Conservation (phyloP, 306 rosid genomes). For the Begonia loranthoides region DNA sequence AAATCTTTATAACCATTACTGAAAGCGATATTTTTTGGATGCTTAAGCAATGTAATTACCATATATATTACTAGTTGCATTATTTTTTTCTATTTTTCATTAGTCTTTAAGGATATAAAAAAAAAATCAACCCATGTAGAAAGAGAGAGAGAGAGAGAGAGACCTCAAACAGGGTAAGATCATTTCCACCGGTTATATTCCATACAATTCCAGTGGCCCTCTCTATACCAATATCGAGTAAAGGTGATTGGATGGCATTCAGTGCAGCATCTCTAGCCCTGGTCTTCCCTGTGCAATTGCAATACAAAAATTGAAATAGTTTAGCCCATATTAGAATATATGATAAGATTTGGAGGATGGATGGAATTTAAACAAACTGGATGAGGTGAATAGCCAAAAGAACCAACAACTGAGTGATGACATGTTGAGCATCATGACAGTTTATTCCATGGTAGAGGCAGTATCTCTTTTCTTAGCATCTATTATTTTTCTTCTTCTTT, state of each 20-base stretch:
- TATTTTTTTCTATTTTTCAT: too few species aligned
- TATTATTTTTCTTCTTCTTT: too few species aligned
- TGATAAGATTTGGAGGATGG: neutral
- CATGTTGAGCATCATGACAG: neutral
- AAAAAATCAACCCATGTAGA: too few species aligned
- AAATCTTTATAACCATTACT: too few species aligned
- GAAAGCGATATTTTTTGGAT: too few species aligned
- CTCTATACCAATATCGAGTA: constrained; percentile 94
- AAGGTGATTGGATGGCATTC: constrained; percentile 96
- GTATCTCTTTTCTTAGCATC: neutral
- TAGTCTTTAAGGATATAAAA: too few species aligned
- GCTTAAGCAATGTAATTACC: too few species aligned
- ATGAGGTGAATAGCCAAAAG: neutral
- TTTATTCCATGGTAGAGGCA: neutral
- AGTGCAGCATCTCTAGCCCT: constrained; percentile 99
- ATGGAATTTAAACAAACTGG: neutral
- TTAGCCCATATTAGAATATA: constrained; percentile 5
- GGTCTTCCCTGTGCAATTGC: constrained; percentile 57
- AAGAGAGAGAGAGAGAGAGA: constrained; percentile 1
- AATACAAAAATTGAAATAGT: constrained; percentile 12
- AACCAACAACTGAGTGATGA: neutral
- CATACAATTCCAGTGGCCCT: constrained; percentile 99
- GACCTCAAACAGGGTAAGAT: constrained; percentile 92
- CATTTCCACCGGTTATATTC: constrained; percentile 98
- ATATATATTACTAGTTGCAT: too few species aligned